phyloP scores from a whole-genome alignment of 495 filamentous ascomycete genomes.

The Penicillium paxilli region DNA sequence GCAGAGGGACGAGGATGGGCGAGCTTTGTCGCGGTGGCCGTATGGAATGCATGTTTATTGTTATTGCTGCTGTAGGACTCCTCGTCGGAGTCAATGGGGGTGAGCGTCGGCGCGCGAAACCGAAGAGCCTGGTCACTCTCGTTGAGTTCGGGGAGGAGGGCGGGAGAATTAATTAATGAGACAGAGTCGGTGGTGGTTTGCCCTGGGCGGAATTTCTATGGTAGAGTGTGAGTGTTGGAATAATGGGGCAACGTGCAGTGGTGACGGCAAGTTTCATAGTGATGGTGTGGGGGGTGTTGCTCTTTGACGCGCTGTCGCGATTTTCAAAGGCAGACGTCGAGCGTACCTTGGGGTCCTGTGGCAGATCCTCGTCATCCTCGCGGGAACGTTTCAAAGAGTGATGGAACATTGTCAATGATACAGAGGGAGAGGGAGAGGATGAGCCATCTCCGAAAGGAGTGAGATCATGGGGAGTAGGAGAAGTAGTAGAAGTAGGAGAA shows the following conservation, averaged over 20 bases:
- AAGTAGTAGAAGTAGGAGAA: not conserved
- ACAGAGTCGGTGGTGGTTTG: slow-evolving; percentile 1
- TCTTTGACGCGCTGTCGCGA: not conserved
- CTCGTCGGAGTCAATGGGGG: slow-evolving; percentile 45
- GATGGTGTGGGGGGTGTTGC: not conserved
- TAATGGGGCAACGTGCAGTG: too few relatives aligned
- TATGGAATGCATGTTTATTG: not conserved
- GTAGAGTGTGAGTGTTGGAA: not conserved
- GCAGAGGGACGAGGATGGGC: not conserved
- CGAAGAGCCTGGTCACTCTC: slow-evolving; percentile 14
- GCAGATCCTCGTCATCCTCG: slow-evolving; percentile 3
- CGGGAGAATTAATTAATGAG: not conserved
- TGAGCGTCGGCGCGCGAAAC: slow-evolving; percentile 31
- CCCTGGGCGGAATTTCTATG: not conserved
- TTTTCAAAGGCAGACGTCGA: not conserved
- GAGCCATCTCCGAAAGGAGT: not conserved
- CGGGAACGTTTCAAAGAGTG: slow-evolving; percentile 10
- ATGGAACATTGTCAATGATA: not conserved
- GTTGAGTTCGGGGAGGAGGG: slow-evolving; percentile 8
- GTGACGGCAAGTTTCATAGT: not conserved
- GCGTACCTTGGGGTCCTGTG: slow-evolving; percentile 6
- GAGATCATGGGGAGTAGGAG: not conserved
- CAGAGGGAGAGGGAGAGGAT: not conserved
- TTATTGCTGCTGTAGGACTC: slow-evolving; percentile 14
- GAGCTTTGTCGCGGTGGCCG: not conserved